Conservation (phyloP, 2,329 filamentous ascomycete species). For the Colletotrichum coccodes region DNA sequence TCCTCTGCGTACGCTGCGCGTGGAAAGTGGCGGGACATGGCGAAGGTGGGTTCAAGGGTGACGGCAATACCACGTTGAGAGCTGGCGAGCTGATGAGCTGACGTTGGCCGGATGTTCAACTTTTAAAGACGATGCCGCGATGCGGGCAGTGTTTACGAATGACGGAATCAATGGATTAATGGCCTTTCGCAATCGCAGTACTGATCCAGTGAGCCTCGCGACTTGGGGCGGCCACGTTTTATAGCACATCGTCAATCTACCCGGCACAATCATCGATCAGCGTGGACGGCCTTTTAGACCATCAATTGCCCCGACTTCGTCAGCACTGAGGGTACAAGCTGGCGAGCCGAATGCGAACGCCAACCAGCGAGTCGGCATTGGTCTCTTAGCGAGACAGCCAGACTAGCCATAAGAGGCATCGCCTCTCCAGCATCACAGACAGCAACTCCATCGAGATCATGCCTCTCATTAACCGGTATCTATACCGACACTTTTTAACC, state of each 20-base stretch:
- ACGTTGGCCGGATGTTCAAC: too few species aligned
- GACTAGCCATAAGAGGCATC: background rate
- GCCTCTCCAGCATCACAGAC: background rate
- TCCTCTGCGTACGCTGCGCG: conserved; percentile 71
- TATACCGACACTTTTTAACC: background rate
- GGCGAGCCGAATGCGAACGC: conserved; percentile 18
- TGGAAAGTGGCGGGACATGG: conserved; percentile 66
- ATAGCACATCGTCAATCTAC: background rate
- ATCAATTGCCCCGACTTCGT: conserved; percentile 16
- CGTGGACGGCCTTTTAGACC: background rate
- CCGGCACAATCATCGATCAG: background rate
- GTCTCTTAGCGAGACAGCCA: background rate
- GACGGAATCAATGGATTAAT: background rate
- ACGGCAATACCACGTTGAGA: background rate
- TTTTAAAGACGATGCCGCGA: background rate
- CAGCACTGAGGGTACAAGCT: conserved; percentile 8
- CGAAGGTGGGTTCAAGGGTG: background rate
- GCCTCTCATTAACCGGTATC: background rate
- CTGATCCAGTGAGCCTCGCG: background rate
- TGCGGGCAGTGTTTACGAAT: background rate
- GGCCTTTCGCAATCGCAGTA: too few species aligned
- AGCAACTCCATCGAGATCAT: background rate
- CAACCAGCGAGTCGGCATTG: background rate
- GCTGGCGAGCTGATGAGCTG: background rate
- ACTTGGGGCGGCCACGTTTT: background rate